Percentiles rank a stretch among this genome's conserved stretches.
These are phyloP conservation scores for Orychophragmus violaceus DNA, from an alignment of 345 rosid genomes.

Conservation along the genomic window DNA sequence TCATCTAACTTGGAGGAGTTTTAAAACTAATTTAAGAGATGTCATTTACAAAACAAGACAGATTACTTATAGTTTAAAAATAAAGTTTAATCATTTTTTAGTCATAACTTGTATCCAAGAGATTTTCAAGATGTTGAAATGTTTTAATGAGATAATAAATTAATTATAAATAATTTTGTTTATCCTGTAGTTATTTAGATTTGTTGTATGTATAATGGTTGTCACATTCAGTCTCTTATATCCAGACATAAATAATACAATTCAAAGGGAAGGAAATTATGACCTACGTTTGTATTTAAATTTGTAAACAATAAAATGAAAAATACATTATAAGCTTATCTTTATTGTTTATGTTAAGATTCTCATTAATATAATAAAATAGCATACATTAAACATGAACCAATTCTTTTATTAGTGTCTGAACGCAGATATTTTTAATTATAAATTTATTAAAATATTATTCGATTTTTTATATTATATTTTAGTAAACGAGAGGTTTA, in stretches of 20 bases:
- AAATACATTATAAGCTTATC: too few species aligned
- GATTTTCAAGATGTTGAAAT: neutral
- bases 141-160: neutral
- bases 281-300: neutral
- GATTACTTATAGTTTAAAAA: neutral
- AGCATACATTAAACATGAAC: too few species aligned
- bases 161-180: neutral
- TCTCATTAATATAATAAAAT: too few species aligned
- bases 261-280: neutral
- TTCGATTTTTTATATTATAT: too few species aligned
- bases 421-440: too few species aligned
- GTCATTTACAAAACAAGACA: conserved; percentile 5
- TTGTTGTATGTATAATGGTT: neutral
- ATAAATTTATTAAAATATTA: too few species aligned
- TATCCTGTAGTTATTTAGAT: neutral
- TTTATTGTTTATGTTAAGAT: too few species aligned
- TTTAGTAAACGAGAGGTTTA: too few species aligned
- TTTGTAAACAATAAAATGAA: too few species aligned
- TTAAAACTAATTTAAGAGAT: neutral
- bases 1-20: conserved; percentile 13
- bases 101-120: neutral
- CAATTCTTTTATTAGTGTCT: too few species aligned
- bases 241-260: neutral
- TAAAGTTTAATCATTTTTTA: neutral
- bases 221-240: neutral